These are phyloP conservation scores for Fragilaria crotonensis DNA, from an alignment of 108 stramenopile genomes.

Conservation along the genomic window DNA sequence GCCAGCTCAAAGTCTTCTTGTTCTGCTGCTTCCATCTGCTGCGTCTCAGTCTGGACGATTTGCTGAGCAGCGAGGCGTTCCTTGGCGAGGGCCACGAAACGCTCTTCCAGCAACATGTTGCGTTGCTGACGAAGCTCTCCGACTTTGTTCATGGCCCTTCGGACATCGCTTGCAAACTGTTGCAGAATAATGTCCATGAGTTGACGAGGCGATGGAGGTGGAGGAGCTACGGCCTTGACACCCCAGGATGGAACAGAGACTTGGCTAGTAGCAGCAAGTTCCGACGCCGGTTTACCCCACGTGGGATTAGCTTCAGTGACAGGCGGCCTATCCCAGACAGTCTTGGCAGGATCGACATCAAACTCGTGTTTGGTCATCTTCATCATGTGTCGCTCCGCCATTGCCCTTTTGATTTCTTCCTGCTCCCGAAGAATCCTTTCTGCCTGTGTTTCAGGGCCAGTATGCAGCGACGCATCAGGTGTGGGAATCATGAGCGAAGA, in stretches of 20 bases:
- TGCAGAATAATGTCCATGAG: constrained; percentile 13
- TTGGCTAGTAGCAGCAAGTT: background rate
- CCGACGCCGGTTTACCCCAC: background rate
- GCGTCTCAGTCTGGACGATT: constrained; percentile 50
- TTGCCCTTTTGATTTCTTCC: constrained; percentile 25
- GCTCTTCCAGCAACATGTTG: constrained; percentile 39
- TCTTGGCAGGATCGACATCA: background rate
- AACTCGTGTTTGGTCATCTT: constrained; percentile 3
- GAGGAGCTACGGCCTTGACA: constrained; percentile 7
- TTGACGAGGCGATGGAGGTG: constrained; percentile 14
- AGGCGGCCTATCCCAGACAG: background rate
- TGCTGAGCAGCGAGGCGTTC: constrained; percentile 50
- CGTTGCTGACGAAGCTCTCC: constrained; percentile 26
- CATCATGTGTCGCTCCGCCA: constrained; percentile 20
- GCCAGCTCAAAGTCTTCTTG: constrained; percentile 84
- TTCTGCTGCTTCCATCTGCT: constrained; percentile 65
- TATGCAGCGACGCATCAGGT: background rate
- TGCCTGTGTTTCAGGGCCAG: constrained; percentile 6
- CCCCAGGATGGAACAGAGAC: background rate
- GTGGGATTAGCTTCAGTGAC: background rate
- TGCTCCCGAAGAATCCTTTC: constrained; percentile 23
- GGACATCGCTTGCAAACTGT: constrained; percentile 15
- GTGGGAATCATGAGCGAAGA: too few relatives aligned
- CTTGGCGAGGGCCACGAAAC: constrained; percentile 41
- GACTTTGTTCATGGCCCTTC: constrained; percentile 17